Evolutionary conservation across 768 basidiomycete genomes (phyloP), one percentile per base, ranked within the genome.

Genomic region (Tubosaeta brunneosetosa): DNA sequence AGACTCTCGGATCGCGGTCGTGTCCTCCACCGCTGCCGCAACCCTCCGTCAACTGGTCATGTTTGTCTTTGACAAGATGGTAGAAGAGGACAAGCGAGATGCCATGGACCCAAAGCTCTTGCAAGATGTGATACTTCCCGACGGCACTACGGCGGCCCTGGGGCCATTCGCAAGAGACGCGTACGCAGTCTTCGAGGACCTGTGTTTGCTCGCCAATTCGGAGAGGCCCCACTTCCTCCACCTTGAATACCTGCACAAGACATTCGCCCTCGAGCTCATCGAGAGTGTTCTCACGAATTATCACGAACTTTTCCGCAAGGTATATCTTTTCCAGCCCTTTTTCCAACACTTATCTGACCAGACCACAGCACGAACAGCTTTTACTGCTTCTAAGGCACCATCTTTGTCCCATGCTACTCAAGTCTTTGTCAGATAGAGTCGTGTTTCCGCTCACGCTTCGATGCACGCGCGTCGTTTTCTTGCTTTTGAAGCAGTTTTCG

Each of bases 211-310:
- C 2, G 89, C 90, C 50, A 85, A 91, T 61, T 79, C 83, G 4
- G 85, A 93, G 66, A 85, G 80, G 49, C 89, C 94, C 3, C 75
- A 78, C 49, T 91, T 97, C 63, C 75, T 97, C 53, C 85, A 86
- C 57, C 80, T 97, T 43, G 84, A 89, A 19, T 82, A 78, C 47
- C 73, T 98, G 42, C 90, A 89, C 61, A 87, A 94, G 69, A 97
- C 97, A 0, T 98, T 98, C 59, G 92, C 94, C 0, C 72, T 99
- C n/a, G 95, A 99, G 70, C 73, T 98, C 49, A 92, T 98, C 34
- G 95, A 99, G 72, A 97, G 94, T 61, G 91, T 97, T 2, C 73
- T 99, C 47, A 94, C 92, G 7, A 94, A 94, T 65, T 94, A 94
- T 61, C 85, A 92, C 56, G 79, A 77, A n/a, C 75, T 92, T 0